Evolutionary conservation across 495 filamentous ascomycete genomes (phyloP).

Genomic region (Tuber borchii): DNA sequence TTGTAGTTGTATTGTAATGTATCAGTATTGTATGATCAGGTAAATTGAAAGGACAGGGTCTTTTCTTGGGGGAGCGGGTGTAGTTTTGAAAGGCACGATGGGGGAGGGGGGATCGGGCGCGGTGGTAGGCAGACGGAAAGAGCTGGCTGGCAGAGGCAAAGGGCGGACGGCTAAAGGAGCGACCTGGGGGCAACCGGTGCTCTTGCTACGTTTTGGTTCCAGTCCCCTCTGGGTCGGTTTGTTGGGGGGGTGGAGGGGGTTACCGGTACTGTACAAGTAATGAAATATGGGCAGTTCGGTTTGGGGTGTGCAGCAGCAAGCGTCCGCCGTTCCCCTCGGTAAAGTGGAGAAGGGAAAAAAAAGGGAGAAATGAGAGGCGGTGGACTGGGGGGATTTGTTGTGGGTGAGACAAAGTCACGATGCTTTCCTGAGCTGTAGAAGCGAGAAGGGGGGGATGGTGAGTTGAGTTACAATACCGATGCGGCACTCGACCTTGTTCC

Average conservation of each 20-base stretch:
- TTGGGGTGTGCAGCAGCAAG: background rate
- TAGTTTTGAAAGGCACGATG: slow-evolving; percentile 3
- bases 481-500: background rate
- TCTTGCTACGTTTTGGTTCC: background rate
- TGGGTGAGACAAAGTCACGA: slow-evolving; percentile 5
- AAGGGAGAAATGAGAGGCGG: background rate
- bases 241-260: background rate
- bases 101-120: slow-evolving; percentile 5
- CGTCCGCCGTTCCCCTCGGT: background rate
- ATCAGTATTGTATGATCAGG: slow-evolving; percentile 8
- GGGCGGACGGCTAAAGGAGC: slow-evolving; percentile 31
- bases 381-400: background rate
- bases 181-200: slow-evolving; percentile 20
- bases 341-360: background rate
- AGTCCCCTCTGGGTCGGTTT: background rate
- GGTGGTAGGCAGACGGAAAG: slow-evolving; percentile 14
- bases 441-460: background rate
- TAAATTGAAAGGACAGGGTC: slow-evolving; percentile 4
- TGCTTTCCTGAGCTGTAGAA: slow-evolving; percentile 1
- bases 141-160: slow-evolving; percentile 31
- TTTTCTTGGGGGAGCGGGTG: background rate
- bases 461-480: background rate
- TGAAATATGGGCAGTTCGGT: background rate
- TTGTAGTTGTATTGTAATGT: slow-evolving; percentile 8
- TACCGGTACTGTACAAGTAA: background rate